phyloP scores from a whole-genome alignment of 805 yeast species.

The Saturnispora quitensis region DNA sequence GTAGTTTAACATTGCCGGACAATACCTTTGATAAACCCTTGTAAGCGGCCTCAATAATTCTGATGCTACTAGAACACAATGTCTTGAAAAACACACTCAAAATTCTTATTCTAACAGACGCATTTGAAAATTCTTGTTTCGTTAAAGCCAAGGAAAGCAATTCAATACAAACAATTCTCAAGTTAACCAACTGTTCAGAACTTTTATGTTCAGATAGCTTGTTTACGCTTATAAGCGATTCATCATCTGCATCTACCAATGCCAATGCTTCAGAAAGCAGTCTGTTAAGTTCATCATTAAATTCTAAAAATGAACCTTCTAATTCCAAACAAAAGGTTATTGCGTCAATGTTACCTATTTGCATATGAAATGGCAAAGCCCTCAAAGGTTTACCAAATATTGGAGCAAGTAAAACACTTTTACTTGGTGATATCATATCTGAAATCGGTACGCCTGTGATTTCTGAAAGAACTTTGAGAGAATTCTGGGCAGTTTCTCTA shows the following conservation, averaged over 20 bases:
- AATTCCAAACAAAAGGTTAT: conserved; percentile 82
- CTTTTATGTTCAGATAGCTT: conserved; percentile 80
- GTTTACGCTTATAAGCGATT: conserved; percentile 81
- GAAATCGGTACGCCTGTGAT: conserved; percentile 63
- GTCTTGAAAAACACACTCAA: conserved; percentile 94
- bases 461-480: conserved; percentile 58
- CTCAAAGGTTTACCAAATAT: conserved; percentile 94
- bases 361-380: conserved; percentile 97
- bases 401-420: conserved; percentile 76
- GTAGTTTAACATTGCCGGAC: conserved; percentile 78
- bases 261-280: conserved; percentile 85
- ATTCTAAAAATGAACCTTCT: conserved; percentile 72
- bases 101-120: conserved; percentile 70
- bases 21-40: conserved; percentile 76
- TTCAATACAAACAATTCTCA: conserved; percentile 84
- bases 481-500: conserved; percentile 69
- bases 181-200: conserved; percentile 74
- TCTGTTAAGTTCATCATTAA: conserved; percentile 82
- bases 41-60: conserved; percentile 90
- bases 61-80: conserved; percentile 71
- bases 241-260: conserved; percentile 95
- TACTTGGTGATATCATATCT: conserved; percentile 72
- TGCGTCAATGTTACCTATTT: conserved; percentile 96
- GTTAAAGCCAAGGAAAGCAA: conserved; percentile 75
- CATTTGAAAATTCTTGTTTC: conserved; percentile 65